Conservation (phyloP, 306 rosid species). For the Dicorynia guianensis region DNA sequence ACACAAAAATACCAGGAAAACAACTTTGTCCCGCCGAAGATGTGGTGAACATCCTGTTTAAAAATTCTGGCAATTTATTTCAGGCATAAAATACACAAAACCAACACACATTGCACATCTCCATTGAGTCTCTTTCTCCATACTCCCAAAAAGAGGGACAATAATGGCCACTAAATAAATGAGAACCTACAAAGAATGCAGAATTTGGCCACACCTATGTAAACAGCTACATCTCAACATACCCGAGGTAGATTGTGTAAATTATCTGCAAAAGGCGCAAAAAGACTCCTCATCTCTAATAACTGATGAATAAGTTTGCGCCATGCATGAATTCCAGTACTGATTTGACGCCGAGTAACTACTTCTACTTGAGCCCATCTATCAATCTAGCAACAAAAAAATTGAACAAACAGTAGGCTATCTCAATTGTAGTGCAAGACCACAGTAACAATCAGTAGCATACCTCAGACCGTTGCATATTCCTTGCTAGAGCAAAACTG, state of each 20-base stretch:
- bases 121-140: conserved; percentile 12
- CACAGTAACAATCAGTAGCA: conserved; percentile 35
- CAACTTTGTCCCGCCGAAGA: background rate
- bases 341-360: conserved; percentile 64
- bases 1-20: conserved; percentile 5
- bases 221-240: conserved; percentile 52
- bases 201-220: conserved; percentile 29
- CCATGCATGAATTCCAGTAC: conserved; percentile 87
- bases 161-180: conserved; percentile 34
- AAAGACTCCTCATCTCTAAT: conserved; percentile 87
- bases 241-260: conserved; percentile 77
- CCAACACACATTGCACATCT: conserved; percentile 19
- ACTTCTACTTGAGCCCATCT: conserved; percentile 79
- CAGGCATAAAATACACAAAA: conserved; percentile 18
- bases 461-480: conserved; percentile 98
- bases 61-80: conserved; percentile 7
- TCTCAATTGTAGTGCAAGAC: conserved; percentile 41
- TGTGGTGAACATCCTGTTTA: background rate
- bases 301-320: conserved; percentile 84
- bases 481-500: conserved; percentile 95
- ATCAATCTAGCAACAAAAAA: conserved; percentile 73
- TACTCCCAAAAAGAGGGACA: conserved; percentile 17
- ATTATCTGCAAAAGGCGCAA: conserved; percentile 79
- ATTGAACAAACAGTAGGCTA: conserved; percentile 38
- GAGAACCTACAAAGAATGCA: conserved; percentile 38